Evolutionary conservation across 305 asterid species (phyloP).

Genomic region (Rubia tinctorum): DNA sequence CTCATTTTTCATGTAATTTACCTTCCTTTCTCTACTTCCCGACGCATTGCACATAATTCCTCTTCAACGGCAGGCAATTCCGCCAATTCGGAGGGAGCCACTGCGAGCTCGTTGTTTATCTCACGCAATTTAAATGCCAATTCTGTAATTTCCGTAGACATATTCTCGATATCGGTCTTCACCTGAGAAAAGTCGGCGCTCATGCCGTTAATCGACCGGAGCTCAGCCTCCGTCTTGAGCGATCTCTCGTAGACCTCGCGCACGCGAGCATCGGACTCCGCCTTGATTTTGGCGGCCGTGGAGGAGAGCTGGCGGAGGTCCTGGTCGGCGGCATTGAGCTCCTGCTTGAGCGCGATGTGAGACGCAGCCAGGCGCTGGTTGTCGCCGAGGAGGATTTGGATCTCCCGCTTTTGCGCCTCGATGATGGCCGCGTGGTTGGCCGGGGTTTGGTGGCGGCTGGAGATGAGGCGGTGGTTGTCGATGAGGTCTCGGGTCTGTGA

Average conservation of each 20-base stretch:
- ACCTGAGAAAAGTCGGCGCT: constrained; percentile 46
- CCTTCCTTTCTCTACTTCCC: constrained; percentile 82
- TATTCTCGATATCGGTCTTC: constrained; percentile 41
- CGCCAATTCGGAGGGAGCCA: constrained; percentile 36
- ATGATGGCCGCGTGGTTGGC: constrained; percentile 15
- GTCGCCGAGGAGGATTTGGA: constrained; percentile 62
- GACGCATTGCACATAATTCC: constrained; percentile 45
- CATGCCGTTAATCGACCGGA: constrained; percentile 36
- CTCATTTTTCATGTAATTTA: constrained; percentile 13
- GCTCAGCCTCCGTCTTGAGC: constrained; percentile 56
- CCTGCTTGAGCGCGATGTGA: constrained; percentile 67
- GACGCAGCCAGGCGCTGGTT: constrained; percentile 71
- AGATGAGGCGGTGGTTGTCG: constrained; percentile 8
- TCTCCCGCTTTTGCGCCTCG: constrained; percentile 56
- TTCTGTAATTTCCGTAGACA: constrained; percentile 45
- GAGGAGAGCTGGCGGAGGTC: constrained; percentile 60
- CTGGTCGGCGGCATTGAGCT: constrained; percentile 45
- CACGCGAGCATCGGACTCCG: constrained; percentile 68
- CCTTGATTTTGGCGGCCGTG: constrained; percentile 50
- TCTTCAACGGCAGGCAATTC: constrained; percentile 38
- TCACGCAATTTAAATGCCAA: constrained; percentile 41
- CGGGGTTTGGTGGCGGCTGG: constrained; percentile 4
- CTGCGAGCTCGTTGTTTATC: constrained; percentile 42
- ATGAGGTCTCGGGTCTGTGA: neutral
- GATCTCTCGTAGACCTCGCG: constrained; percentile 62